These are phyloP conservation scores for Dactylellina leptospora DNA, from an alignment of 2,329 filamentous ascomycete species.

Conservation along the genomic window DNA sequence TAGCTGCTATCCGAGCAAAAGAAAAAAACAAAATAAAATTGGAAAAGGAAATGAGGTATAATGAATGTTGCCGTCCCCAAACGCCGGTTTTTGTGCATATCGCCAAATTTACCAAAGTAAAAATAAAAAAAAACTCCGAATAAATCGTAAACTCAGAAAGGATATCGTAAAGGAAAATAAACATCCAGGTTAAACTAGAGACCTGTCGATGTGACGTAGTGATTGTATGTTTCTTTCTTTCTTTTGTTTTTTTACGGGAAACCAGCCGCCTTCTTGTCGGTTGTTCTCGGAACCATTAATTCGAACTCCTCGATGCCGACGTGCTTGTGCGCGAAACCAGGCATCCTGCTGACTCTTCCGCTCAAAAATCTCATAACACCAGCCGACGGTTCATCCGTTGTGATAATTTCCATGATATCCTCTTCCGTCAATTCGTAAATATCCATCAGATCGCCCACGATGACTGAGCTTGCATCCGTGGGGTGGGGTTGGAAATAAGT, in stretches of 20 bases:
- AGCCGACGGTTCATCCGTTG: constrained; percentile 27
- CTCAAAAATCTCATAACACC: constrained; percentile 41
- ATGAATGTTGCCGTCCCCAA: constrained; percentile 16
- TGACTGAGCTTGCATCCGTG: constrained; percentile 6
- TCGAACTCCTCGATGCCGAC: constrained; percentile 48
- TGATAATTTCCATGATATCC: constrained; percentile 41
- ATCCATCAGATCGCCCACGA: constrained; percentile 45
- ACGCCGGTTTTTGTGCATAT: constrained; percentile 14
- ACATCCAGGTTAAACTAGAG: not conserved
- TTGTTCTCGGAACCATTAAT: constrained; percentile 20
- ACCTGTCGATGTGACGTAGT: not conserved
- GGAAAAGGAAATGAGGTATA: constrained; percentile 17
- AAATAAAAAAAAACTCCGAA: not conserved
- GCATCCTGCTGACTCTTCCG: constrained; percentile 44
- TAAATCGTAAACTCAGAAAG: not conserved
- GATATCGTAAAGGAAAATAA: not conserved
- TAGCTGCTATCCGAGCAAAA: not conserved
- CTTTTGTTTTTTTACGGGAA: constrained; percentile 7
- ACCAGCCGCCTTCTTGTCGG: constrained; percentile 19
- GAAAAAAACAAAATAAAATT: not conserved
- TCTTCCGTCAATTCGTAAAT: constrained; percentile 45
- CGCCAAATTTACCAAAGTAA: not conserved
- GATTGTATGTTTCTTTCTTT: not conserved
- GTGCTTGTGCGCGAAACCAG: constrained; percentile 47
- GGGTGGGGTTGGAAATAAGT: constrained; percentile 40